Evolutionary conservation across 2,329 filamentous ascomycete genomes (phyloP), one percentile per base, ranked within the genome.

Genomic region (Leptographium radiaticola): DNA sequence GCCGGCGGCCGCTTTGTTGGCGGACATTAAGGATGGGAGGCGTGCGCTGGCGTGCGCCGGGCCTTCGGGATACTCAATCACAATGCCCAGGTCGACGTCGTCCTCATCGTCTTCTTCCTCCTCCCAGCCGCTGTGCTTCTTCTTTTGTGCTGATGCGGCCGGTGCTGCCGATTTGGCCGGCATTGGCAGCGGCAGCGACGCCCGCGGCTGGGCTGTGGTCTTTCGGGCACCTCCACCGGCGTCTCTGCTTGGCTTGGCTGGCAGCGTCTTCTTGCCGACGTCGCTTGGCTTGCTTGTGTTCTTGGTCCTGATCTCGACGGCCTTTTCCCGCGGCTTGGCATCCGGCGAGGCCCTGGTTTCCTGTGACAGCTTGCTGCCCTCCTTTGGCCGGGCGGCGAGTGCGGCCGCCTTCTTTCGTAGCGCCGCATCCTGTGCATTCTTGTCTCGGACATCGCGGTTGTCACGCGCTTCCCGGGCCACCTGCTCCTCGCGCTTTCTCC

Each of bases 1-100:
- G 25, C 30, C 20, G 3, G n/a, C 18, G 15, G 7, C 34, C 15
- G 13, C 13, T 2, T 25, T 9, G 30, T 33, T 34, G 13, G 18
- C 16, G 15, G 33, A 25, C 20, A 13, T 20, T 1, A 33, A 10
- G 15, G 38, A 33, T 15, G 34, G 34, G 34, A 33, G 30, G 42
- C 42, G 7, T 6, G 16, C 13, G 10, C 44, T 13, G 25, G 31
- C 13, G 47, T 67, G 63, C 3, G 67, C 66, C 25, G 71, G 72
- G 36, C 71, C 76, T 47, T 73, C 77, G 0, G 80, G 80, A 58
- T 80, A 81, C 63, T 84, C 81, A 54, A 84, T 71, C 31, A 75
- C 73, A 38, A 83, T 69, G 31, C 75, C 75, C 48, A 75, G 74
- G 51, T 80, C 79, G 30, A 77, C 79, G 45, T 80, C 77, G 13